Conservation (phyloP, 192 early-diverging fungal species). For the Tieghemiomyces parasiticus region DNA sequence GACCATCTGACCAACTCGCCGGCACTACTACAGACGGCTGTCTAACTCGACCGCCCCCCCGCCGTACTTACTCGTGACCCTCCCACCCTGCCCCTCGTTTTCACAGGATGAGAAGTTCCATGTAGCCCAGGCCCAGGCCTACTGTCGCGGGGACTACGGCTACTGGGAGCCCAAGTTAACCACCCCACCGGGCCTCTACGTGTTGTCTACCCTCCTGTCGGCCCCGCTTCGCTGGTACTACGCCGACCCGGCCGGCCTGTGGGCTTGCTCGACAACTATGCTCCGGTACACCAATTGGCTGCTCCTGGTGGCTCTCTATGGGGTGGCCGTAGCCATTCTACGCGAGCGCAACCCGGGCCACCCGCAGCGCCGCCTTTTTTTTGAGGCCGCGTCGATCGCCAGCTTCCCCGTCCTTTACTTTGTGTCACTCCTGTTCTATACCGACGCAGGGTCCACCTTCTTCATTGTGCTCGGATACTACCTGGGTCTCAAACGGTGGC, state of each 20-base stretch:
- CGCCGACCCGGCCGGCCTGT: neutral
- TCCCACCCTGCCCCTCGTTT: neutral
- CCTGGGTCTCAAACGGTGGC: slow-evolving; percentile 27
- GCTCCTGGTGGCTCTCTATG: slow-evolving; percentile 40
- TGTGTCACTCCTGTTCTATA: slow-evolving; percentile 81
- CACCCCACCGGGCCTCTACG: slow-evolving; percentile 91
- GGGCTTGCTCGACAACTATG: slow-evolving; percentile 20
- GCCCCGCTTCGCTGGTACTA: neutral
- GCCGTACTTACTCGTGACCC: neutral
- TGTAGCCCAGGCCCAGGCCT: slow-evolving; percentile 74
- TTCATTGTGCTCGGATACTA: slow-evolving; percentile 58
- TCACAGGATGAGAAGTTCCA: slow-evolving; percentile 80
- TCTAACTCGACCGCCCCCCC: too few relatives aligned
- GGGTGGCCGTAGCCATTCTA: slow-evolving; percentile 12
- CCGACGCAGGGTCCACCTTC: slow-evolving; percentile 72
- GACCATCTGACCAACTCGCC: neutral
- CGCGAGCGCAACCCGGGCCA: slow-evolving; percentile 16
- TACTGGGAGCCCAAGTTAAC: slow-evolving; percentile 89
- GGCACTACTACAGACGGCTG: neutral
- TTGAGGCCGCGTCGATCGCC: slow-evolving; percentile 31
- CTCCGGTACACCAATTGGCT: slow-evolving; percentile 53
- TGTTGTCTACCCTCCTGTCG: slow-evolving; percentile 16
- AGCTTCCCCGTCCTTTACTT: slow-evolving; percentile 74
- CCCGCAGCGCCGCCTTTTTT: neutral
- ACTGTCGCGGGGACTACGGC: slow-evolving; percentile 53